Evolutionary conservation across 345 rosid genomes (phyloP).

Genomic region (Iberis pinnata): DNA sequence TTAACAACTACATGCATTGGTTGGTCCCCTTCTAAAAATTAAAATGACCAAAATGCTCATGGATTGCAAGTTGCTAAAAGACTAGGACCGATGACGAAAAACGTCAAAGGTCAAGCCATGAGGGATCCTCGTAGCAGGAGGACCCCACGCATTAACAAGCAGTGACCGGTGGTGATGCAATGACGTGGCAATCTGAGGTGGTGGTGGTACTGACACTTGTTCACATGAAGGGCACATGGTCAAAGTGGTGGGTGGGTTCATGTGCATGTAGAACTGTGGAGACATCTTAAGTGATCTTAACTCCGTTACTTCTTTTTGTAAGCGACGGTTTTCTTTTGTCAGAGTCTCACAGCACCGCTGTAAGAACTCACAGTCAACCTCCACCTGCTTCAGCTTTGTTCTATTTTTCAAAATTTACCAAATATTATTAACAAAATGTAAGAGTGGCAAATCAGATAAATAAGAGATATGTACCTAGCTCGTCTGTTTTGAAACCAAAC

Average conservation of each 20-base stretch:
- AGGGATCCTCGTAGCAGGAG: constrained; percentile 28
- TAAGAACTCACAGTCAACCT: constrained; percentile 93
- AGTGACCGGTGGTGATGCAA: constrained; percentile 28
- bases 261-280: constrained; percentile 97
- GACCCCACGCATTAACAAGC: constrained; percentile 51
- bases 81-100: constrained; percentile 48
- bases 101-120: constrained; percentile 42
- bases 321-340: constrained; percentile 90
- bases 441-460: too few relatives aligned
- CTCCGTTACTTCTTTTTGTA: constrained; percentile 92
- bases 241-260: constrained; percentile 96
- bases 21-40: too few relatives aligned
- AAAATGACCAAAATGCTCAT: too few relatives aligned
- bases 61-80: too few relatives aligned
- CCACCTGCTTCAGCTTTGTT: constrained; percentile 97
- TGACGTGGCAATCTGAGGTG: constrained; percentile 34
- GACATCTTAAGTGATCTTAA: constrained; percentile 90
- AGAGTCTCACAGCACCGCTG: constrained; percentile 94
- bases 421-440: too few relatives aligned
- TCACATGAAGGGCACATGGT: constrained; percentile 99
- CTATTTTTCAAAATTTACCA: constrained; percentile 28
- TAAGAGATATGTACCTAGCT: too few relatives aligned
- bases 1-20: too few relatives aligned
- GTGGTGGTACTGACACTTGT: constrained; percentile 69
- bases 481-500: constrained; percentile 99